Evolutionary conservation across 805 yeast genomes (phyloP).

Genomic region (Myxozyma neotropica): DNA sequence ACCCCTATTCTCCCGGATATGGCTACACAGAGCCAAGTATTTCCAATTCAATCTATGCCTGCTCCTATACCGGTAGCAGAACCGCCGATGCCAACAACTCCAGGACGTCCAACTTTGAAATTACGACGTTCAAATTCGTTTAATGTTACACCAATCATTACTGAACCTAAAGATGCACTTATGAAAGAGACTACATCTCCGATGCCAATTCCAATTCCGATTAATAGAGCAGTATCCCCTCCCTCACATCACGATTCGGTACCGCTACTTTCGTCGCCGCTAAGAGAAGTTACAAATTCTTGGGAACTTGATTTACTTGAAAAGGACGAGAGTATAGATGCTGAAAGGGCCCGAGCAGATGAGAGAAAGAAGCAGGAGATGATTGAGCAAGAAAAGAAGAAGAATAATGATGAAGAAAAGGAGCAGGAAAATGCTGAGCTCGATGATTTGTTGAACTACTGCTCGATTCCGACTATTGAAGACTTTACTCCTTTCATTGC

Average conservation of each 20-base stretch:
- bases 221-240: not conserved
- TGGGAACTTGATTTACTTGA: constrained; percentile 15
- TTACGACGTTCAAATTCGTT: not conserved
- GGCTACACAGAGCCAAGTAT: too few species aligned
- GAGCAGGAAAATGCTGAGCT: constrained; percentile 35
- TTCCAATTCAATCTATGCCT: too few species aligned
- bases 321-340: not conserved
- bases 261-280: constrained; percentile 21
- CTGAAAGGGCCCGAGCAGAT: not conserved
- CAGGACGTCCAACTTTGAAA: too few species aligned
- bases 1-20: too few species aligned
- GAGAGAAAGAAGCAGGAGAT: not conserved
- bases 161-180: not conserved
- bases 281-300: constrained; percentile 23
- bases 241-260: not conserved
- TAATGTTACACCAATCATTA: not conserved
- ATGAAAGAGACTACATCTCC: not conserved
- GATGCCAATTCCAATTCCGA: too few species aligned
- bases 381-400: not conserved
- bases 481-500: constrained; percentile 43
- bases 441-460: constrained; percentile 44
- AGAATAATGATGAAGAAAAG: not conserved
- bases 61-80: too few species aligned
- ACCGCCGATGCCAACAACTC: too few species aligned
- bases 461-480: constrained; percentile 43